phyloP scores from a whole-genome alignment of 1,284 basidiomycete species.

The Rhizoctonia solani region DNA sequence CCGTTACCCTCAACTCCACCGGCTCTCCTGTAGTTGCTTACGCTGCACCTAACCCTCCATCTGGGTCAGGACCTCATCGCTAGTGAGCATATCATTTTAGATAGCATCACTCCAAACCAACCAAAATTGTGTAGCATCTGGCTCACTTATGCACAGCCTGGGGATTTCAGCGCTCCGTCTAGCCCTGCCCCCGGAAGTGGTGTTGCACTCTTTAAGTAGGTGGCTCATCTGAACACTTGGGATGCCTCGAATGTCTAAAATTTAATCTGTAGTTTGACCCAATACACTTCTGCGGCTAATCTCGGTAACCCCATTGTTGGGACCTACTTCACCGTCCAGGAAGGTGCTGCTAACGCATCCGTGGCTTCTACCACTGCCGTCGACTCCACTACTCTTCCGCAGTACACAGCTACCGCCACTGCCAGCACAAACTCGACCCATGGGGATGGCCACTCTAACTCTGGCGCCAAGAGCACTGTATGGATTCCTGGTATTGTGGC shows the following conservation, averaged over 20 bases:
- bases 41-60: conserved; percentile 37
- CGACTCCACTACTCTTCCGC: conserved; percentile 34
- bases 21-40: conserved; percentile 37
- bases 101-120: background rate
- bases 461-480: background rate
- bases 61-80: conserved; percentile 40
- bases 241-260: background rate
- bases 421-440: background rate
- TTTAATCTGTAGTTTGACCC: conserved; percentile 19
- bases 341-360: conserved; percentile 31
- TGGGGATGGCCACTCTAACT: background rate
- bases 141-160: conserved; percentile 38
- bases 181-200: conserved; percentile 34
- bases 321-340: conserved; percentile 36
- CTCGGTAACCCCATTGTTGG: conserved; percentile 27
- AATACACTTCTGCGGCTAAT: conserved; percentile 31
- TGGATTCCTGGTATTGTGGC: background rate
- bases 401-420: conserved; percentile 5
- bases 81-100: conserved; percentile 17
- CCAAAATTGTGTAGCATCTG: conserved; percentile 12
- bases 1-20: conserved; percentile 35
- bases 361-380: conserved; percentile 34
- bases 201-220: conserved; percentile 39
- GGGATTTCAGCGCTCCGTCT: conserved; percentile 38
- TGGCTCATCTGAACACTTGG: background rate